Evolutionary conservation across 1,284 basidiomycete species (phyloP).

Genomic region (Puccinia triticina): DNA sequence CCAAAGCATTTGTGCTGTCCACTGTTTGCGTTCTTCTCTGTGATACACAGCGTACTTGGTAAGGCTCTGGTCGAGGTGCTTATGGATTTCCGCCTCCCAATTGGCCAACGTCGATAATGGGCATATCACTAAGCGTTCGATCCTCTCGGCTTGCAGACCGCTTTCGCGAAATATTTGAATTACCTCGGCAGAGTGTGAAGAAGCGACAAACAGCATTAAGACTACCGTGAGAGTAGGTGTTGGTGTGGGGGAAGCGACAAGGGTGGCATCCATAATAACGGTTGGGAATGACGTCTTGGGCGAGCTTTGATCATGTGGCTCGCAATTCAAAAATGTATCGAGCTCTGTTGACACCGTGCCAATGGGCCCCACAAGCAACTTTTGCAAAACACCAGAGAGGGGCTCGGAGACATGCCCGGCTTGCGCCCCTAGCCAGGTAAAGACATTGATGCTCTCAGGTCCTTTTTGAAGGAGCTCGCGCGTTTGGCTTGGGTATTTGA

Average conservation of each 20-base stretch:
- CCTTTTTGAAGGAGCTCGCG: conserved; percentile 8
- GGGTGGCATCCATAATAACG: conserved; percentile 2
- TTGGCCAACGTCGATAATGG: conserved; percentile 5
- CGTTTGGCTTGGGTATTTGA: conserved; percentile 6
- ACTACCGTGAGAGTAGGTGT: background rate
- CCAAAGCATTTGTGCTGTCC: background rate
- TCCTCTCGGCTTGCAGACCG: background rate
- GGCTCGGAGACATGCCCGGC: background rate
- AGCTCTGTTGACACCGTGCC: conserved; percentile 6
- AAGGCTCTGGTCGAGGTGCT: background rate
- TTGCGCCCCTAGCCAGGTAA: conserved; percentile 11
- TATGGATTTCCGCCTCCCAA: conserved; percentile 12
- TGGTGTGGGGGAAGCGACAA: background rate
- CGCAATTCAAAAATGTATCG: background rate
- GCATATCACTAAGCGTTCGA: conserved; percentile 13
- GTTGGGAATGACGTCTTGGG: background rate
- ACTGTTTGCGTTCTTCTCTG: conserved; percentile 3
- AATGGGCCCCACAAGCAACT: background rate
- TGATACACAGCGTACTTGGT: background rate
- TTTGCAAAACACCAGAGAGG: background rate
- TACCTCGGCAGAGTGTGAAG: background rate
- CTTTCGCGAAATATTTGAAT: background rate
- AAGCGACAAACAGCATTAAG: background rate
- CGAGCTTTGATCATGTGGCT: background rate
- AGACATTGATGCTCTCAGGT: background rate